Conservation (phyloP, 176 grass and related monocot genomes). For the Leersia perrieri region DNA sequence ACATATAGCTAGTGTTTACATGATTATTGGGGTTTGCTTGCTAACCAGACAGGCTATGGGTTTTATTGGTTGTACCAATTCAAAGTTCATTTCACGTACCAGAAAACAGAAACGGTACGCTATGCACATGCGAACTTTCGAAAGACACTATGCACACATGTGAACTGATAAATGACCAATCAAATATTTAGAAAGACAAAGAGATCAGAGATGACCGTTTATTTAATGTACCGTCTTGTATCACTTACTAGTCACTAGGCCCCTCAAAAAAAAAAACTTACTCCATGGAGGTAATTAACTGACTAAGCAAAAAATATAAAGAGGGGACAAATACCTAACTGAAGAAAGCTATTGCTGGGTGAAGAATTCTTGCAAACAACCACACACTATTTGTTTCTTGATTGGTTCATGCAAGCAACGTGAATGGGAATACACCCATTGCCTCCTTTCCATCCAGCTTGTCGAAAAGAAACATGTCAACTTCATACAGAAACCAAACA, state of each 20-base stretch:
- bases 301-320: background rate
- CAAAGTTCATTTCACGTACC: background rate
- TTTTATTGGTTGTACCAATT: background rate
- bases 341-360: background rate
- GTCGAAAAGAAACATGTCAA: background rate
- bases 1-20: background rate
- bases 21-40: background rate
- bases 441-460: background rate
- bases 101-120: background rate
- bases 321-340: background rate
- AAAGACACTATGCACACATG: background rate
- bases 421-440: background rate
- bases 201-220: no score
- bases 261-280: no score
- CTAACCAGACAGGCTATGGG: no score
- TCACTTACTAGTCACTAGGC: no score
- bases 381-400: background rate
- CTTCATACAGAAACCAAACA: background rate
- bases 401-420: slow-evolving; percentile 3
- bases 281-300: background rate
- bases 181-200: background rate
- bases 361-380: slow-evolving; percentile 14
- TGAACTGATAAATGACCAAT: background rate
- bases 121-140: background rate
- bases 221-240: no score